phyloP scores from a whole-genome alignment of 139 green algal species.

The Haematococcus lacustris region DNA sequence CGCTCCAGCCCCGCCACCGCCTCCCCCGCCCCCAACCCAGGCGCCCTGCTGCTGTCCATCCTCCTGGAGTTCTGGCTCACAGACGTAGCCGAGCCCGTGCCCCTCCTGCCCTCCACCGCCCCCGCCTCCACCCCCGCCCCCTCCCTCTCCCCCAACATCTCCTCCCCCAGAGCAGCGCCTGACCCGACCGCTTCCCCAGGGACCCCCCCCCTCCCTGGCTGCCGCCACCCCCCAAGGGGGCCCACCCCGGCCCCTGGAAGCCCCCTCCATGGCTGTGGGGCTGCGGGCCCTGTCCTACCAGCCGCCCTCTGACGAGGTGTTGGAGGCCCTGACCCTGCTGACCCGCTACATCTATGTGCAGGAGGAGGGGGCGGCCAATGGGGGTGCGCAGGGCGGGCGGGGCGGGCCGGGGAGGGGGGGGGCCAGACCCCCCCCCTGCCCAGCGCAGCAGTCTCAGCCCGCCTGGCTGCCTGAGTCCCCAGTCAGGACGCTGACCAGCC shows the following conservation, averaged over 20 bases:
- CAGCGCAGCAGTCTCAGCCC: conserved; percentile 26
- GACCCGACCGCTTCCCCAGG: background rate
- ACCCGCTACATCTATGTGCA: conserved; percentile 32
- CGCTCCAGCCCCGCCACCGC: conserved; percentile 12
- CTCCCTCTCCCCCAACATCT: background rate
- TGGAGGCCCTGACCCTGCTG: conserved; percentile 51
- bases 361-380: background rate
- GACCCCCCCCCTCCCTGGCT: too few relatives aligned
- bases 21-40: too few relatives aligned
- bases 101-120: conserved; percentile 9
- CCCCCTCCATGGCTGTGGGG: background rate
- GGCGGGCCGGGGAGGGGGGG: too few relatives aligned
- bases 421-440: too few relatives aligned
- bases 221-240: background rate
- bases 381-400: background rate
- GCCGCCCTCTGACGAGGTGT: conserved; percentile 55
- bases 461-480: conserved; percentile 48
- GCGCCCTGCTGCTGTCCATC: conserved; percentile 35
- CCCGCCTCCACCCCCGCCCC: background rate
- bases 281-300: conserved; percentile 40
- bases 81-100: conserved; percentile 57
- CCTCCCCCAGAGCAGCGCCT: background rate
- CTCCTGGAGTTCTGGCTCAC: conserved; percentile 78
- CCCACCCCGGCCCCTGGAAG: background rate
- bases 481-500: background rate